Evolutionary conservation across 352 stramenopile species (phyloP).

Genomic region (Thalassiosira hispida): DNA sequence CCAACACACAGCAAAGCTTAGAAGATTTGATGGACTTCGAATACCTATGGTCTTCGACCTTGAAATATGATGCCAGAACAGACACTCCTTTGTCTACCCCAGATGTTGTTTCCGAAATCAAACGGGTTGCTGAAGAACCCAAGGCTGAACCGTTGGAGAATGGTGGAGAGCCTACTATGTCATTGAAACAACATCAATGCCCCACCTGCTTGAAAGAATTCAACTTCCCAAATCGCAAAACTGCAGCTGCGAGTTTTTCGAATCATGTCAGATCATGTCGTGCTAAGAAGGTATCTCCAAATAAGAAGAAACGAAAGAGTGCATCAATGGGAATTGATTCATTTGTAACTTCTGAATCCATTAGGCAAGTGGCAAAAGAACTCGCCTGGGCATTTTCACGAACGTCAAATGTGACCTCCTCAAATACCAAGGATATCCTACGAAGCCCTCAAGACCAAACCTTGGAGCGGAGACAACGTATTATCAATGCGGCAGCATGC

Average conservation of each 20-base stretch:
- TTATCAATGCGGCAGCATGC: conserved; percentile 17
- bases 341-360: background rate
- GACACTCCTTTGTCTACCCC: background rate
- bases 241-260: background rate
- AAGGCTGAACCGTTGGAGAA: too few species aligned
- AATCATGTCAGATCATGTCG: background rate
- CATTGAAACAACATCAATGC: background rate
- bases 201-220: conserved; percentile 1
- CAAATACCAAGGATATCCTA: background rate
- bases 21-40: conserved; percentile 29
- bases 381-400: conserved; percentile 17
- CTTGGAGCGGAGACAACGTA: conserved; percentile 21
- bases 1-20: conserved; percentile 8
- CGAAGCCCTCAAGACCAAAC: background rate
- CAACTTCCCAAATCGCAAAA: background rate
- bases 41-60: conserved; percentile 10
- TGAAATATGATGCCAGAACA: background rate
- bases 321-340: background rate
- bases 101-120: background rate
- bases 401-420: background rate
- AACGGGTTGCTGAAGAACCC: background rate
- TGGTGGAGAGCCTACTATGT: background rate
- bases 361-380: conserved; percentile 22
- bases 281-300: background rate
- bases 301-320: background rate